Conservation (phyloP, 2,329 filamentous ascomycete species). For the Leptoxyphium fumago region DNA sequence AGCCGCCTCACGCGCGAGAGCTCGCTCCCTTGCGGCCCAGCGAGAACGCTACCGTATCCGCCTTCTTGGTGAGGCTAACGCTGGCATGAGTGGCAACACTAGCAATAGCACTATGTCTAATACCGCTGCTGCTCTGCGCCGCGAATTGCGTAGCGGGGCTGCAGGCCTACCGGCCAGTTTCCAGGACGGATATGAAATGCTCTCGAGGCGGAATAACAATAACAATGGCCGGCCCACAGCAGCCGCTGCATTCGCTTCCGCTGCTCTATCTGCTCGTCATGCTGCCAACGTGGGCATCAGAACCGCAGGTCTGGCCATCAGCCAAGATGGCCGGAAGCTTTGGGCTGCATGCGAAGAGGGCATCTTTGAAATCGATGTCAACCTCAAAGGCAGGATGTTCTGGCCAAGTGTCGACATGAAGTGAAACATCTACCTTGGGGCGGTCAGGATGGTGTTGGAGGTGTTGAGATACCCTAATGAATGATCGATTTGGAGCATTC, state of each 20-base stretch:
- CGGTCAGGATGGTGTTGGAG: too few species aligned
- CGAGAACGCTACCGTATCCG: conserved; percentile 9
- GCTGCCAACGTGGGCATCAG: conserved; percentile 22
- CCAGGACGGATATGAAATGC: conserved; percentile 13
- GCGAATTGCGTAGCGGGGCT: conserved; percentile 2
- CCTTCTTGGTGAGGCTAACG: conserved; percentile 3
- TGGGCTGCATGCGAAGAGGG: conserved; percentile 47
- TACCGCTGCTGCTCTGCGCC: conserved; percentile 1
- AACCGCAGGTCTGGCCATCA: conserved; percentile 35
- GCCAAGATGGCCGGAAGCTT: conserved; percentile 30
- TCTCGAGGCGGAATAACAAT: conserved; percentile 7
- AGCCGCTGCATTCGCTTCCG: neutral
- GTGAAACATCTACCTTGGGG: neutral
- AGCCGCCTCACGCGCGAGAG: conserved; percentile 5
- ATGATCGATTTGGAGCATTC: too few species aligned
- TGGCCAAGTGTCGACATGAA: conserved; percentile 23
- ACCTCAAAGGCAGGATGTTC: conserved; percentile 44
- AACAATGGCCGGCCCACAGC: too few species aligned
- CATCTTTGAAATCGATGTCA: conserved; percentile 59
- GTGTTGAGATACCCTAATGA: too few species aligned
- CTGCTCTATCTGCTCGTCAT: neutral
- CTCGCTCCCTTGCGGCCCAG: conserved; percentile 8
- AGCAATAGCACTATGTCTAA: neutral
- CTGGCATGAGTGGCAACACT: neutral
- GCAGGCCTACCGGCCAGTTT: conserved; percentile 2